Conservation (phyloP, 805 yeast genomes). For the Saccharomycopsis babjevae region DNA sequence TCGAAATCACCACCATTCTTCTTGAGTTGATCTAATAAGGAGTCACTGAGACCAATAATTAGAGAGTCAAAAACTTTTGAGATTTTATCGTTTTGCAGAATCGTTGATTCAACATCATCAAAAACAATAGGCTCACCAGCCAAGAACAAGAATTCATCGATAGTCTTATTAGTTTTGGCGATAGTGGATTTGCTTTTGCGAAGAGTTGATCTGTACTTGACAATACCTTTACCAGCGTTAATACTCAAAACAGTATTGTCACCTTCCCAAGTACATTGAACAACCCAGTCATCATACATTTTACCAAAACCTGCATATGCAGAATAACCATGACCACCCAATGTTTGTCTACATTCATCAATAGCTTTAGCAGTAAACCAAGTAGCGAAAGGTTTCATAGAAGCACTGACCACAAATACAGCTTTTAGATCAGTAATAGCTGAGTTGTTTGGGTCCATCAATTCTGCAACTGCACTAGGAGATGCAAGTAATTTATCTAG, state of each 20-base stretch:
- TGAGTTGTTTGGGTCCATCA: slow-evolving; percentile 27
- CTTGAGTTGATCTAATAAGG: background rate
- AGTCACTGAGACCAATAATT: background rate
- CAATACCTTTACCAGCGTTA: slow-evolving; percentile 68
- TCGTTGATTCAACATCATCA: background rate
- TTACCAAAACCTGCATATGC: slow-evolving; percentile 88
- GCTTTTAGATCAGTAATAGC: slow-evolving; percentile 61
- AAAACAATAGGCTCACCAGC: background rate
- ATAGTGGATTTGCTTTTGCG: slow-evolving; percentile 25
- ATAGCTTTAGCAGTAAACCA: slow-evolving; percentile 76
- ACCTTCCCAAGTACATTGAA: slow-evolving; percentile 98
- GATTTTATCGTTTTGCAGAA: background rate
- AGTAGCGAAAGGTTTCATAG: slow-evolving; percentile 80
- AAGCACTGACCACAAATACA: slow-evolving; percentile 75
- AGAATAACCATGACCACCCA: slow-evolving; percentile 96
- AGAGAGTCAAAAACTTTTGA: background rate
- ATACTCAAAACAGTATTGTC: slow-evolving; percentile 82
- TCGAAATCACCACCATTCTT: background rate
- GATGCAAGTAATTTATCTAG: slow-evolving; percentile 34
- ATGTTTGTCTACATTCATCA: slow-evolving; percentile 84
- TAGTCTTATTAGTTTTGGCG: background rate
- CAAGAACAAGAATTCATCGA: background rate
- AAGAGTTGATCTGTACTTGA: slow-evolving; percentile 32
- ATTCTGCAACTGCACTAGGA: slow-evolving; percentile 37
- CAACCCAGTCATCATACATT: slow-evolving; percentile 89